A percentile compares a stretch with the other conserved stretches of the same genome.
Evolutionary conservation across 768 basidiomycete genomes (phyloP).

Genomic region (Pleurotus sapidus): DNA sequence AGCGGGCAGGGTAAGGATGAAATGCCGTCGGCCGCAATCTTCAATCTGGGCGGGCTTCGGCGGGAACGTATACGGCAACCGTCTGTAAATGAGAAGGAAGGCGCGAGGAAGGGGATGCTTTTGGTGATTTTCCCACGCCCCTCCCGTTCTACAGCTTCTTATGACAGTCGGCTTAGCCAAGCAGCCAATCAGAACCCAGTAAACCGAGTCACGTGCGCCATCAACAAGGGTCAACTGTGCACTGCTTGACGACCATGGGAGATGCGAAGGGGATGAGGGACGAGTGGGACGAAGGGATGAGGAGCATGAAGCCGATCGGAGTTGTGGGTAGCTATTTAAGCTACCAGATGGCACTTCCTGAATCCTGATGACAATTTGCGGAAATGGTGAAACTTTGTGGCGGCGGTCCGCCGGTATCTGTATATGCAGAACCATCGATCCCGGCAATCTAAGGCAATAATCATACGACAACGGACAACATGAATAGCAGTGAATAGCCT

Average conservation of each 20-base stretch:
- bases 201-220: not conserved
- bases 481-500: too few species aligned
- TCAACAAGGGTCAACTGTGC: not conserved
- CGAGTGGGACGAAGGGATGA: not conserved
- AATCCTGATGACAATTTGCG: too few species aligned
- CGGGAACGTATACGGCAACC: not conserved
- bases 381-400: not conserved
- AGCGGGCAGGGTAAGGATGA: not conserved
- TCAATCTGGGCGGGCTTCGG: not conserved
- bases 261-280: not conserved
- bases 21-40: not conserved
- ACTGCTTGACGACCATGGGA: not conserved
- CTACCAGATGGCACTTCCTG: too few species aligned
- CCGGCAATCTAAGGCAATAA: not conserved
- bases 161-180: not conserved
- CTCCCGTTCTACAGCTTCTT: not conserved
- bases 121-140: constrained; percentile 1
- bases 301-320: not conserved
- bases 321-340: not conserved
- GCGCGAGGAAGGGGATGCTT: not conserved
- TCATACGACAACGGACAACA: not conserved
- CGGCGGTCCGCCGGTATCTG: not conserved
- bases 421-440: not conserved
- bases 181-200: not conserved
- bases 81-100: not conserved